phyloP scores from a whole-genome alignment of 805 yeast species.

The Candida quercuum region DNA sequence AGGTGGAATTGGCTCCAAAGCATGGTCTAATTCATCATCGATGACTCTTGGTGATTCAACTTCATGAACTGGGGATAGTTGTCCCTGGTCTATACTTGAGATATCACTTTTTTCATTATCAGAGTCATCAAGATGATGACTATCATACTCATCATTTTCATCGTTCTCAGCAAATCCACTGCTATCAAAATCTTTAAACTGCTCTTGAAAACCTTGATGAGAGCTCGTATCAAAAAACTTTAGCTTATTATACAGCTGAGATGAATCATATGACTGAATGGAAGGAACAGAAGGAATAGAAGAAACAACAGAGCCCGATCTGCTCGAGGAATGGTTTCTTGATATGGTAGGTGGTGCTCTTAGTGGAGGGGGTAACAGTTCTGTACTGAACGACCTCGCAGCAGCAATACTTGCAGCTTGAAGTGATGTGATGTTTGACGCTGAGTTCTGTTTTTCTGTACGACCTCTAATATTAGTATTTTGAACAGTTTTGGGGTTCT shows the following conservation, averaged over 20 bases:
- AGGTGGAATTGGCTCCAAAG: too few species aligned
- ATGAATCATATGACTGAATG: slow-evolving; percentile 11
- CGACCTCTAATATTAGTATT: background rate
- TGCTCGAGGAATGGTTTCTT: slow-evolving; percentile 6
- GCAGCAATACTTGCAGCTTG: slow-evolving; percentile 7
- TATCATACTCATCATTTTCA: background rate
- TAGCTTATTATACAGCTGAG: slow-evolving; percentile 14
- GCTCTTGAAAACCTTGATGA: background rate
- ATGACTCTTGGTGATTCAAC: background rate
- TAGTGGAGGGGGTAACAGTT: slow-evolving; percentile 1
- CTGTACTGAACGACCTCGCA: slow-evolving; percentile 3
- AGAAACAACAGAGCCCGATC: slow-evolving; percentile 6
- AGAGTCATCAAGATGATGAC: slow-evolving; percentile 1
- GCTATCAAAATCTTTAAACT: background rate
- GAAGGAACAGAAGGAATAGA: slow-evolving; percentile 16
- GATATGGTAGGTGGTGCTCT: slow-evolving; percentile 1
- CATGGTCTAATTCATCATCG: background rate
- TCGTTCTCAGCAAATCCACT: background rate
- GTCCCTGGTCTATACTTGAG: background rate
- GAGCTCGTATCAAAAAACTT: background rate
- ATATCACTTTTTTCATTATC: slow-evolving; percentile 1
- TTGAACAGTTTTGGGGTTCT: background rate
- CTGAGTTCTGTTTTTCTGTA: background rate
- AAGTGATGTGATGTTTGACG: background rate
- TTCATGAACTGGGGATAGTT: background rate